Evolutionary conservation across 352 stramenopile genomes (phyloP), one percentile per base, ranked within the genome.

Genomic region (Pythium rishiriense): DNA sequence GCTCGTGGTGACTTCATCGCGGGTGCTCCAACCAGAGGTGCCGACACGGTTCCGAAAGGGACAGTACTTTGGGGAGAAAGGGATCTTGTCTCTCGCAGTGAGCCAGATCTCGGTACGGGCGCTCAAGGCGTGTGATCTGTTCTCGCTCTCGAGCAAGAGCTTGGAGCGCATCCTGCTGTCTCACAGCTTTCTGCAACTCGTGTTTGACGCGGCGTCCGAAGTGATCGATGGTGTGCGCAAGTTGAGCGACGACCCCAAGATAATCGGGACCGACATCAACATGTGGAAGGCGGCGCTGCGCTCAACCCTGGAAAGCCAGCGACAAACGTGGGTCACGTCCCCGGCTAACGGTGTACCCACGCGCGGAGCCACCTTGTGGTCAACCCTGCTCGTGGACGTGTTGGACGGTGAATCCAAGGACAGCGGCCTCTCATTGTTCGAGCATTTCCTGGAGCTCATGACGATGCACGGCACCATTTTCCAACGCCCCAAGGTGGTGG

Each of bases 31-130:
- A 2, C 45, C 55, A 3, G 46, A 41, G 0, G 25, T 25, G 2
- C n/a, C 52, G 10, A 55, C 42, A n/a, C 58, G 66, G 21, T 68
- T 72, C 66, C 35, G 66, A 0, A 75, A 68, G 26, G 81, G 79
- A 1, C 59, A 83, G 45, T 83, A 67, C 56, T 87, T 88, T 58
- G 79, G 79, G 5, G 75, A 86, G 14, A 74, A 70, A 3, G 78
- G 73, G 4, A 55, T 88, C 5, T 58, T 88, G 10, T 70, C 63
- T 0, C 69, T 81, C 21, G 74, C 75, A 0, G 70, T 84, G 24
- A 85, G 77, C 61, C 62, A 49, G 11, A 68, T 74, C 29, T 79
- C 81, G 0, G 70, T 88, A 8, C 69, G 73, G 37, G 76, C 81
- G 6, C 49, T 80, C 14, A 72, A 75, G 26, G 75, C 73, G 2